Percentiles rank a stretch among this genome's conserved stretches.
These are phyloP conservation scores for Oenanthe sinensis DNA, from an alignment of 129 eudicot genomes.

Conservation along the genomic window DNA sequence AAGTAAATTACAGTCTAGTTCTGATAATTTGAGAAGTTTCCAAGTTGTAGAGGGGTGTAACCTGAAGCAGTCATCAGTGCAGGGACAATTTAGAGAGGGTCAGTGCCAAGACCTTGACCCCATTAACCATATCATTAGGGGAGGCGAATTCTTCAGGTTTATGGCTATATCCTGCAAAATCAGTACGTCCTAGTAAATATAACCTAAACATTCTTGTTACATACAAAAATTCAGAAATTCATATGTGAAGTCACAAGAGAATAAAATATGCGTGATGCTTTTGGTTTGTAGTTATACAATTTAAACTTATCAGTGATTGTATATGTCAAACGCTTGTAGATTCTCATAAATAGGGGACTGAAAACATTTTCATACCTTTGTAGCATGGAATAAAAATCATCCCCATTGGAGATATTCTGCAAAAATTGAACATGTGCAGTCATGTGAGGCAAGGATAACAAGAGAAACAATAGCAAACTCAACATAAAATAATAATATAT, in stretches of 20 bases:
- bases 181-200: neutral
- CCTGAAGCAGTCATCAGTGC: conserved; percentile 12
- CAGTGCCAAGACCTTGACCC: conserved; percentile 83
- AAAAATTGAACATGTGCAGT: conserved; percentile 9
- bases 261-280: neutral
- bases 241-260: neutral
- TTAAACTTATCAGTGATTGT: neutral
- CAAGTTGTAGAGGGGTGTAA: neutral
- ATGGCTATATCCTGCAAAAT: conserved; percentile 80
- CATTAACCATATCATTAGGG: conserved; percentile 57
- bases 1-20: neutral
- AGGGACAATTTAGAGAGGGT: conserved; percentile 66
- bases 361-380: conserved; percentile 40
- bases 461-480: neutral
- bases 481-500: neutral
- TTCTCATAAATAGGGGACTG: neutral
- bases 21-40: neutral
- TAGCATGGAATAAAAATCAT: conserved; percentile 97
- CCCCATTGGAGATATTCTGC: conserved; percentile 94
- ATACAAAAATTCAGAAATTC: neutral
- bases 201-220: neutral
- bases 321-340: neutral
- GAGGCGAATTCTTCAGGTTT: conserved; percentile 91
- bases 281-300: neutral
- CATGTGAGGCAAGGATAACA: neutral